A percentile compares a stretch with the other conserved stretches of the same genome.
These are phyloP conservation scores for Westerdykella sp. DNA, from an alignment of 2,329 filamentous ascomycete species.

Conservation along the genomic window DNA sequence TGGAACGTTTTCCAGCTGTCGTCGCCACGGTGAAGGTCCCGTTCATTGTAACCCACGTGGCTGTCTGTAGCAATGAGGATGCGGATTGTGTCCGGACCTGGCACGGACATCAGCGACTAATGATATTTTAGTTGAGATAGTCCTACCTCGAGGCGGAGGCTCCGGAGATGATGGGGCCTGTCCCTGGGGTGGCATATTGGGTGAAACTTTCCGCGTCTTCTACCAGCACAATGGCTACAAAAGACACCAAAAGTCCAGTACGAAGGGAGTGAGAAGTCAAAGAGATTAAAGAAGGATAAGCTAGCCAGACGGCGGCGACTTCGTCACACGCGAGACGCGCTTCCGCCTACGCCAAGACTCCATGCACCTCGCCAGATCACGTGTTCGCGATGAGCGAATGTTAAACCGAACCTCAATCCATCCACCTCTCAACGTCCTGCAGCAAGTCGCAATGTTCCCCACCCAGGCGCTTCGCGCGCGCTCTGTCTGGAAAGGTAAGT, in stretches of 20 bases:
- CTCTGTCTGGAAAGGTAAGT: conserved; percentile 81
- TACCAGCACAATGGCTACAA: no score
- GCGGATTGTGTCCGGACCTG: conserved; percentile 75
- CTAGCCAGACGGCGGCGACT: neutral
- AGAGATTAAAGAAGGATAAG: neutral
- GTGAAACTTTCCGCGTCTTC: no score
- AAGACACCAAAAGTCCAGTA: neutral
- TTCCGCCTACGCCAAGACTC: conserved; percentile 18
- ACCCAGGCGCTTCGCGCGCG: conserved; percentile 59
- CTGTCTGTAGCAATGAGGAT: conserved; percentile 94
- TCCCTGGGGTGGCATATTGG: no score
- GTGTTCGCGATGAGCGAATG: conserved; percentile 5
- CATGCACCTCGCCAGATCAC: conserved; percentile 25
- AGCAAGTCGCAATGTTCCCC: conserved; percentile 54
- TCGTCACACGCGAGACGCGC: conserved; percentile 18
- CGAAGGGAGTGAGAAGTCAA: neutral
- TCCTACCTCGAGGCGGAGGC: conserved; percentile 20
- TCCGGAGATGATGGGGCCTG: no score
- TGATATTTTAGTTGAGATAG: neutral
- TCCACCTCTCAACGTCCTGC: conserved; percentile 21
- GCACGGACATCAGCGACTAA: conserved; percentile 6
- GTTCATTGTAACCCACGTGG: conserved; percentile 94
- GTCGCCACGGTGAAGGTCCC: conserved; percentile 87
- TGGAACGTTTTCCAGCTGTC: conserved; percentile 97
- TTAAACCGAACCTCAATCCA: conserved; percentile 4